Conservation (phyloP, 2,329 filamentous ascomycete genomes). For the Talaromyces sp. region DNA sequence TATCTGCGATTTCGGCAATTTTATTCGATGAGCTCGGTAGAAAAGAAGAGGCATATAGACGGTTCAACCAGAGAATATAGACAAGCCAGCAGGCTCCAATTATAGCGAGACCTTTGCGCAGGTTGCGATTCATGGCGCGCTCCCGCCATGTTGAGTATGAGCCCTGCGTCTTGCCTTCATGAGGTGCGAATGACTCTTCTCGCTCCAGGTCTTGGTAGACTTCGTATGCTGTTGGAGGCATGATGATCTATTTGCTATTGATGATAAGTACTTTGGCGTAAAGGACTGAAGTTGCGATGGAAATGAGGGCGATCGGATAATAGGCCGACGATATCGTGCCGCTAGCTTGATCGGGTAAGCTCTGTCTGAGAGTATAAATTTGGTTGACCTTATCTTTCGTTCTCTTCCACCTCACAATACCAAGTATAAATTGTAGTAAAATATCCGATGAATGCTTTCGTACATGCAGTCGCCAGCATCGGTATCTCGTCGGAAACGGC, state of each 20-base stretch:
- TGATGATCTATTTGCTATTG: neutral
- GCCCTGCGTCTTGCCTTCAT: slow-evolving; percentile 8
- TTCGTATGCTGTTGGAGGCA: slow-evolving; percentile 17
- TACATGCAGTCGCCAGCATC: slow-evolving; percentile 5
- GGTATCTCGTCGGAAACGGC: slow-evolving; percentile 21
- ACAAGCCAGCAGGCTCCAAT: slow-evolving; percentile 18
- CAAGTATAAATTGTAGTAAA: neutral
- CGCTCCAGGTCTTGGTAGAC: slow-evolving; percentile 17
- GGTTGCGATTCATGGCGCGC: slow-evolving; percentile 14
- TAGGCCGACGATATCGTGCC: neutral
- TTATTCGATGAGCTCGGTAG: neutral
- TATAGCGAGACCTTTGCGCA: slow-evolving; percentile 15
- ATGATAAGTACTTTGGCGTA: neutral
- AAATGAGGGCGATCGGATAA: neutral
- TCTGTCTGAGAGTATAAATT: neutral
- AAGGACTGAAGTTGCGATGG: neutral
- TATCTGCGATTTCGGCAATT: slow-evolving; percentile 10
- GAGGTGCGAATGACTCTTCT: slow-evolving; percentile 16
- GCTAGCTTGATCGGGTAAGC: slow-evolving; percentile 12
- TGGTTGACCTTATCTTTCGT: neutral
- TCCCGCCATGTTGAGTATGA: slow-evolving; percentile 15
- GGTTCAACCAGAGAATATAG: slow-evolving; percentile 17
- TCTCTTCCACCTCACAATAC: neutral
- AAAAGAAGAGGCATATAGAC: slow-evolving; percentile 8
- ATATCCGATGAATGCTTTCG: neutral